phyloP scores from a whole-genome alignment of 2,329 filamentous ascomycete species.

The Xylariaceae sp. region DNA sequence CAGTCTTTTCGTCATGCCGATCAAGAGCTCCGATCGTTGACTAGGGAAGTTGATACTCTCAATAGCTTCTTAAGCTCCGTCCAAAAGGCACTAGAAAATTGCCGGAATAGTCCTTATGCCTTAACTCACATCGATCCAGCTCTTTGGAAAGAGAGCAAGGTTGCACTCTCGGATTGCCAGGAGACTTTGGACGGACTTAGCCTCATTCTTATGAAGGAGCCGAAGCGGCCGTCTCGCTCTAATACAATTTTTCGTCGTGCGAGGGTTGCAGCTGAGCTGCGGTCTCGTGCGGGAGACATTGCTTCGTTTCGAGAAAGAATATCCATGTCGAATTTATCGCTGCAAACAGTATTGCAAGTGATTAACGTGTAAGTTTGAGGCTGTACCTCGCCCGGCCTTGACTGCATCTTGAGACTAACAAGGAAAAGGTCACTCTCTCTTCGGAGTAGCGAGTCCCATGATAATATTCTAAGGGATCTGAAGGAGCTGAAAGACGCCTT shows the following conservation, averaged over 20 bases:
- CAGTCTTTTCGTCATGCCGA: conserved; percentile 19
- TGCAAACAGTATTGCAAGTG: conserved; percentile 20
- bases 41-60: conserved; percentile 15
- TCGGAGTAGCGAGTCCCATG: conserved; percentile 18
- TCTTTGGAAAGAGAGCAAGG: conserved; percentile 21
- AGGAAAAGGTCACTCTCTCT: conserved; percentile 17
- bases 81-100: conserved; percentile 17
- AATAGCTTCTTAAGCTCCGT: conserved; percentile 17
- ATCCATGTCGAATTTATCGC: conserved; percentile 20
- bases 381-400: neutral
- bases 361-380: conserved; percentile 18
- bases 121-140: conserved; percentile 18
- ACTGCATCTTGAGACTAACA: neutral
- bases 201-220: conserved; percentile 12
- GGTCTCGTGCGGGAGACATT: conserved; percentile 18
- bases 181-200: conserved; percentile 14
- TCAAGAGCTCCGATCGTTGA: conserved; percentile 12
- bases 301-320: conserved; percentile 21
- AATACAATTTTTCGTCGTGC: conserved; percentile 17
- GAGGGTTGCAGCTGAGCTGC: conserved; percentile 18
- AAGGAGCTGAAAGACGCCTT: conserved; percentile 20
- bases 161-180: conserved; percentile 19
- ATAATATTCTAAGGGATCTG: conserved; percentile 18
- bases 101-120: conserved; percentile 15
- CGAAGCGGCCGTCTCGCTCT: conserved; percentile 15